phyloP scores from a whole-genome alignment of 2,329 filamentous ascomycete species.

The Nemania diffusa region DNA sequence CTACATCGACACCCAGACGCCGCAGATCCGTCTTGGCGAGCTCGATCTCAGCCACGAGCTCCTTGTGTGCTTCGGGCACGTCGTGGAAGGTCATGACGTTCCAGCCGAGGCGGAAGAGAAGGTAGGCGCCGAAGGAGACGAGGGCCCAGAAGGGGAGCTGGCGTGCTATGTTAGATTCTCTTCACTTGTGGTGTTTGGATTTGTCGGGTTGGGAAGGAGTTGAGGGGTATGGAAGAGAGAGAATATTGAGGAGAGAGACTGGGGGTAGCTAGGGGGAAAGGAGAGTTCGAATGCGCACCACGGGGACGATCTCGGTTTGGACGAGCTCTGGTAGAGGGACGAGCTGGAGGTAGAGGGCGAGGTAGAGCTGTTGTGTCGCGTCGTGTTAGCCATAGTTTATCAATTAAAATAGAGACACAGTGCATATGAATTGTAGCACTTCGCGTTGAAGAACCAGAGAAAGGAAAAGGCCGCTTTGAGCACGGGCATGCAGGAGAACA shows the following conservation, averaged over 20 bases:
- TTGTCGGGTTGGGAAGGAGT: background rate
- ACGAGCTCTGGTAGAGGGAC: constrained; percentile 81
- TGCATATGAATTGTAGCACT: no score
- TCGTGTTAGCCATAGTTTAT: constrained; percentile 16
- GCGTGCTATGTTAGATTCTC: constrained; percentile 26
- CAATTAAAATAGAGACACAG: no score
- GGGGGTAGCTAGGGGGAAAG: background rate
- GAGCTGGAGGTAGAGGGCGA: constrained; percentile 84
- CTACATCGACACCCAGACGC: constrained; percentile 79
- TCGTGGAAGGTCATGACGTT: constrained; percentile 98
- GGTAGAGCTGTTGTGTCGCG: constrained; percentile 76
- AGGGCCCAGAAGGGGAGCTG: constrained; percentile 94
- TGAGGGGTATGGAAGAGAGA: background rate
- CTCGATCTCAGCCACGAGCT: constrained; percentile 87
- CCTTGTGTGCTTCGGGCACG: constrained; percentile 87
- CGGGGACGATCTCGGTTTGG: constrained; percentile 86
- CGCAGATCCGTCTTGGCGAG: constrained; percentile 78
- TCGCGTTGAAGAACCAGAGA: no score
- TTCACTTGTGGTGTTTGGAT: background rate
- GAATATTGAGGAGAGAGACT: background rate
- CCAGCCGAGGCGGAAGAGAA: constrained; percentile 90
- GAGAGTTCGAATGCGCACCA: constrained; percentile 68
- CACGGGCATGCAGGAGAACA: constrained; percentile 44
- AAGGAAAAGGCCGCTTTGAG: background rate
- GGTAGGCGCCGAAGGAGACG: constrained; percentile 89